These are phyloP conservation scores for Quercus ilex DNA, from an alignment of 306 rosid species.

Conservation along the genomic window DNA sequence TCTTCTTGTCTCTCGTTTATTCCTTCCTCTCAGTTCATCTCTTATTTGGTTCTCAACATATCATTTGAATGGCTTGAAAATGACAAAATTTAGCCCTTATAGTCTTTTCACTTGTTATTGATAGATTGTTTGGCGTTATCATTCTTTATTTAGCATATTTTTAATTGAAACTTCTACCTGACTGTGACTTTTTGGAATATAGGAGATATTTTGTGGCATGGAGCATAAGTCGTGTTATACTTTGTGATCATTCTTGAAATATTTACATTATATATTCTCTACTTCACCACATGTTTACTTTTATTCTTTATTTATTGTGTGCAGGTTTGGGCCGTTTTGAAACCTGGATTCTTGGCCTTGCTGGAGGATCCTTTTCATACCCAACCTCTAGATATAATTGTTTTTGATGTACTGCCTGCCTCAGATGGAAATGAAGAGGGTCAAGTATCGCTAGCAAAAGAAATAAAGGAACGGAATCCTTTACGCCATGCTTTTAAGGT, in stretches of 20 bases:
- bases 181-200: constrained; percentile 7
- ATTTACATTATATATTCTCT: constrained; percentile 7
- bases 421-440: constrained; percentile 86
- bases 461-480: constrained; percentile 83
- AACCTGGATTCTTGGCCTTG: constrained; percentile 96
- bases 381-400: constrained; percentile 91
- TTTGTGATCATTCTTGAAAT: not conserved
- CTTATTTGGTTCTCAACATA: not conserved
- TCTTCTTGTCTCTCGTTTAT: not conserved
- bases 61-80: not conserved
- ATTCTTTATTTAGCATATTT: too few relatives aligned
- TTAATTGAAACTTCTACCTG: not conserved
- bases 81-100: not conserved
- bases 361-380: constrained; percentile 83
- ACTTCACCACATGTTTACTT: not conserved
- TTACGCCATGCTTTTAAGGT: constrained; percentile 89
- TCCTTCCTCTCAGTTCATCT: not conserved
- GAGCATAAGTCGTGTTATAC: constrained; percentile 5
- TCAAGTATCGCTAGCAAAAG: constrained; percentile 70
- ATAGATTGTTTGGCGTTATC: not conserved
- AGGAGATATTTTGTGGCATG: not conserved
- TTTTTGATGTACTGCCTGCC: constrained; percentile 82
- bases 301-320: constrained; percentile 10
- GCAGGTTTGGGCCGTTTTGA: constrained; percentile 96
- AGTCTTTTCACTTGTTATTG: not conserved